phyloP scores from a whole-genome alignment of 805 yeast species.

The Nakazawaea pomicola region DNA sequence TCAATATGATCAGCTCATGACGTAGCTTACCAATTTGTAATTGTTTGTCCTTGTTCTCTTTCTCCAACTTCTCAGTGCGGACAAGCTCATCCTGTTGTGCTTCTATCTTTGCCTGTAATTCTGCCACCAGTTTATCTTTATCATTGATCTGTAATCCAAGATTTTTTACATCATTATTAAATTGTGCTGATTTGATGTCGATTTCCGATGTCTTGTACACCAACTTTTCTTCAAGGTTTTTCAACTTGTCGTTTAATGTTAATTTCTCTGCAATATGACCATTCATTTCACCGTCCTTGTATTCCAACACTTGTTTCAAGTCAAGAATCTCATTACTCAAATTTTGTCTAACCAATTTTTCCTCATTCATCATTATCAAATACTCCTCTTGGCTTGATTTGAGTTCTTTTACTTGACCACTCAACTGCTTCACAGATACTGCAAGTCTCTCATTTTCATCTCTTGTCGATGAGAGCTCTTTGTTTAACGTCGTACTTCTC shows the following conservation, averaged over 20 bases:
- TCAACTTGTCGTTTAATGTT: constrained; percentile 8
- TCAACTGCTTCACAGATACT: constrained; percentile 32
- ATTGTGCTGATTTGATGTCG: constrained; percentile 3
- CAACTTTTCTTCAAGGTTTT: constrained; percentile 10
- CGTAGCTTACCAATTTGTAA: constrained; percentile 83
- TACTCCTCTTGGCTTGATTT: constrained; percentile 31
- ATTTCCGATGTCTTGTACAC: constrained; percentile 7
- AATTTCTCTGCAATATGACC: constrained; percentile 14
- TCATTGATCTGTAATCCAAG: constrained; percentile 12
- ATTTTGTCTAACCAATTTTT: background rate
- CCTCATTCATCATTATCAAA: constrained; percentile 21
- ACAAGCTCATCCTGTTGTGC: constrained; percentile 18
- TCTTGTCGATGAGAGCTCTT: constrained; percentile 30
- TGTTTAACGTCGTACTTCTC: constrained; percentile 32
- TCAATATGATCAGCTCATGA: constrained; percentile 89
- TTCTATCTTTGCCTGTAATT: constrained; percentile 23
- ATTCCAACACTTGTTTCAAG: constrained; percentile 11
- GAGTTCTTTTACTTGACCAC: constrained; percentile 30
- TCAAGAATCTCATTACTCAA: constrained; percentile 1
- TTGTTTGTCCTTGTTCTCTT: constrained; percentile 63
- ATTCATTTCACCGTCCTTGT: constrained; percentile 23
- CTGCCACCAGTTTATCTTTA: constrained; percentile 20
- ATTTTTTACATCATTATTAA: constrained; percentile 4
- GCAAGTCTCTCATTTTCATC: constrained; percentile 37
- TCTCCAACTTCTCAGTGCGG: constrained; percentile 35